Base-by-base conservation (phyloP, 1,139 yeast genomes). In the Candida freyschussii region DNA sequence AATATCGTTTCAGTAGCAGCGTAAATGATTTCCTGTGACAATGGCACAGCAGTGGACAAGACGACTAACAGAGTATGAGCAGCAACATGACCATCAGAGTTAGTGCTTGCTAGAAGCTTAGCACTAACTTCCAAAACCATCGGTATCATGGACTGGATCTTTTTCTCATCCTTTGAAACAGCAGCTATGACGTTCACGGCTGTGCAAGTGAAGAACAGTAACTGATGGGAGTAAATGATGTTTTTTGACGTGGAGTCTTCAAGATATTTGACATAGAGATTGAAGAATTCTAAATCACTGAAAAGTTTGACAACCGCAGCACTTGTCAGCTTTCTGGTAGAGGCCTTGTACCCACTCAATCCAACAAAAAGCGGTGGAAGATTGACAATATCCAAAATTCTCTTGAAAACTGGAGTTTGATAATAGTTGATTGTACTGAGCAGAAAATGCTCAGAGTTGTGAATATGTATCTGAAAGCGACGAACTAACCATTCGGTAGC, bases 401-500 rank as follows among this genome's bases (percentile, higher is more conserved):
- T 75, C 33, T 78, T 69, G 57, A 91, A 91, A 4, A 83, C 66
- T 0, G 87, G 80, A 26, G 75, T 67, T 45, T 71, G 72, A 56
- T 80, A 86, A 59, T 83, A 84, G 17, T 96, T 94, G 48, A 91
- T 65, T 3, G 81, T 70, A 4, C 87, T 69, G 37, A 89, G 62
- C 27, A 93, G 53, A 24, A 91, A 55, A 38, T 67, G 55, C 55
- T 91, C 97, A 0, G 87, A 65, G 50, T 84, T 86, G 52, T 82
- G 81, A 29, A 84, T 68, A 54, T 91, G 91, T 45, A 85, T 76
- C 55, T 84, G 86, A 57, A 89, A 93, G 49, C 97, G 72, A 62
- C 98, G 80, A 17, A 91, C 80, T 24, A 91, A 73, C 98, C 98
- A 91, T 63, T 91, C 99, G 10, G 86, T 67, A 9, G 96, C 93